These are phyloP conservation scores for Jackrogersella multiformis DNA, from an alignment of 495 filamentous ascomycete genomes.

Conservation along the genomic window DNA sequence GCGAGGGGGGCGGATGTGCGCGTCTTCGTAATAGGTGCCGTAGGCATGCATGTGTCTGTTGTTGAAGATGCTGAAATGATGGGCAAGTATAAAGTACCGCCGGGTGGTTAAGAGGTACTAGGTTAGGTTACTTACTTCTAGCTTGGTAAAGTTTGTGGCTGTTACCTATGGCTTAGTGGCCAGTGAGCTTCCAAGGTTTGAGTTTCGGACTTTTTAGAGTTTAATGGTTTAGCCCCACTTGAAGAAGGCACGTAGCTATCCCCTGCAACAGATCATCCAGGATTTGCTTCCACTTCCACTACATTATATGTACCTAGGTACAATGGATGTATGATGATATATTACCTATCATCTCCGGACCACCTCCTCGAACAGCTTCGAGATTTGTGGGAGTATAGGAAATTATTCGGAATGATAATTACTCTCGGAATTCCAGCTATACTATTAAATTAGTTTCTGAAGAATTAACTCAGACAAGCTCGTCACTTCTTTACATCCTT, in stretches of 20 bases:
- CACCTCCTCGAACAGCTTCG: too few species aligned
- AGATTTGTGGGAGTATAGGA: too few species aligned
- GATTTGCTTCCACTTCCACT: too few species aligned
- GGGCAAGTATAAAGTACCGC: neutral
- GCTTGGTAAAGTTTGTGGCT: neutral
- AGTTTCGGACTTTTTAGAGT: conserved; percentile 4
- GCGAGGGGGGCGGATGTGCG: neutral
- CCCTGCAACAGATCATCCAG: conserved; percentile 9
- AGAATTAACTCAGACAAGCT: too few species aligned
- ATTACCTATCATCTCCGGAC: neutral
- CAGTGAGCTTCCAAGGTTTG: too few species aligned
- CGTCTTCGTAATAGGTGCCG: neutral
- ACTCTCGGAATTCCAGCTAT: too few species aligned
- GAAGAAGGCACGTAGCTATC: neutral
- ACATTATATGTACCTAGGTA: too few species aligned
- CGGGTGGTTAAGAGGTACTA: neutral
- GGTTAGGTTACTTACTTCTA: too few species aligned
- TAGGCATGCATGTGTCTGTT: neutral
- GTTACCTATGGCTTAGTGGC: neutral
- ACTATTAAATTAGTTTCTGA: too few species aligned
- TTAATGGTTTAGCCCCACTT: neutral
- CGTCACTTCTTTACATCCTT: too few species aligned
- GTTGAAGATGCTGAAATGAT: neutral
- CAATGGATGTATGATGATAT: too few species aligned
- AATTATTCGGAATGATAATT: too few species aligned